These are phyloP conservation scores for Mallotus nudiflorus DNA, from an alignment of 345 rosid genomes.

Conservation along the genomic window DNA sequence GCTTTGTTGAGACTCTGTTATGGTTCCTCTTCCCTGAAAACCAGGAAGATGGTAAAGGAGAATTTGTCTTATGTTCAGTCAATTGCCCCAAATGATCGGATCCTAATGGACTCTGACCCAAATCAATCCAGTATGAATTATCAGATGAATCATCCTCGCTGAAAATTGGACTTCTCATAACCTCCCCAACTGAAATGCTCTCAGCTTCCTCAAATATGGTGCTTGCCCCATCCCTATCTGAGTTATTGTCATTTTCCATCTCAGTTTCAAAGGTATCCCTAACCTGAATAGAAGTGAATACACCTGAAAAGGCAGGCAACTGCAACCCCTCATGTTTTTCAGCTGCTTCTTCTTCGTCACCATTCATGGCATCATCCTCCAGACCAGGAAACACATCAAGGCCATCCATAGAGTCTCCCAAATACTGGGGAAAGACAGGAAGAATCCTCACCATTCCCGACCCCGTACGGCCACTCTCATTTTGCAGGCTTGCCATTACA, in stretches of 20 bases:
- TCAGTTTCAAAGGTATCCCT: constrained; percentile 90
- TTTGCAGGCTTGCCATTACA: constrained; percentile 91
- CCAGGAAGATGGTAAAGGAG: constrained; percentile 72
- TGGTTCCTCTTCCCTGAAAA: constrained; percentile 64
- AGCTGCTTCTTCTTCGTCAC: constrained; percentile 54
- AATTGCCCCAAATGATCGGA: constrained; percentile 58
- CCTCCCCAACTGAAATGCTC: constrained; percentile 85
- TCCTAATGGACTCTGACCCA: constrained; percentile 92
- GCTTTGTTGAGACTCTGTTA: constrained; percentile 60
- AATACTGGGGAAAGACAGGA: constrained; percentile 89
- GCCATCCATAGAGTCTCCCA: constrained; percentile 87
- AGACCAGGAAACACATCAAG: constrained; percentile 63
- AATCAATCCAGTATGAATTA: constrained; percentile 84
- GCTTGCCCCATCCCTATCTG: constrained; percentile 85
- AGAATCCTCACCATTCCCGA: constrained; percentile 97
- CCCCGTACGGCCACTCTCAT: constrained; percentile 83
- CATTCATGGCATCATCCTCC: too few species aligned
- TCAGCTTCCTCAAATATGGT: constrained; percentile 93
- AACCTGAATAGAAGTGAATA: constrained; percentile 79
- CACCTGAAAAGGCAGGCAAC: constrained; percentile 97
- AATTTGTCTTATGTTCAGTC: constrained; percentile 58
- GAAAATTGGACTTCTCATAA: constrained; percentile 96
- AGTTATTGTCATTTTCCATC: constrained; percentile 78
- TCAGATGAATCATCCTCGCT: constrained; percentile 97
- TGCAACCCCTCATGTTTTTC: constrained; percentile 58